Base-by-base conservation (phyloP, 2,329 filamentous ascomycete genomes). In the Trichoderma koningiopsis region DNA sequence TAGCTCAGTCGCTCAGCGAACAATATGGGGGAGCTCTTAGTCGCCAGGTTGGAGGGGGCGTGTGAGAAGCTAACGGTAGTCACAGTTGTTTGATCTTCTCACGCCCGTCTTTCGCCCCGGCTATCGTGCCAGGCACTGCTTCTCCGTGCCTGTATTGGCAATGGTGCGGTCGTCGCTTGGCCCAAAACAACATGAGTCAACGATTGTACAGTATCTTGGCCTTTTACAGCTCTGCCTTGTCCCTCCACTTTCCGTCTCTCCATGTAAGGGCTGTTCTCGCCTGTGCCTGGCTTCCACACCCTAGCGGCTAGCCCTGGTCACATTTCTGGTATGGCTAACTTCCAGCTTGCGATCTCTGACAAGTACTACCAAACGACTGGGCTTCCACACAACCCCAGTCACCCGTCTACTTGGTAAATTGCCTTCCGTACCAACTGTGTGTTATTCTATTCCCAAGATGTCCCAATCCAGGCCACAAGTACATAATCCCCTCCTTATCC, bases 281-380 rank as follows among this genome's bases (percentile, higher is more conserved):
- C 27, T 31, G 52, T 49, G 29, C 55, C 70, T 61, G 43, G 24
- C 55, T n/a, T 57, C 63, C 64, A 65, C 71, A 60, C 40, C 68
- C 68, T 31, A 43, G 40, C 14, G 22, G 29, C 57, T 27, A 29
- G 59, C 68, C 73, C 69, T 73, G 70, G 74, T 75, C 72, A 70
- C 67, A 71, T 71, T 70, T 72, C 70, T 69, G 53, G 62, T 70
- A 64, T 70, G 68, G 56, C 70, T 57, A 61, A 40, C 40, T 69
- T 43, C 68, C 72, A 76, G 49, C 74, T 68, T 69, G 71, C 72
- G 75, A 77, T 78, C 76, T 77, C 73, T 72, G 73, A 73, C 70
- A 37, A 55, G 11, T 29, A 52, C n/a, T 68, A 52, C 76, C 76
- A 71, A 71, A 74, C 76, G 76, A 77, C 78, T 78, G 76, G 76